These are phyloP conservation scores for Vickermania ingenoplastis DNA, from an alignment of 208 protist species.

Conservation along the genomic window DNA sequence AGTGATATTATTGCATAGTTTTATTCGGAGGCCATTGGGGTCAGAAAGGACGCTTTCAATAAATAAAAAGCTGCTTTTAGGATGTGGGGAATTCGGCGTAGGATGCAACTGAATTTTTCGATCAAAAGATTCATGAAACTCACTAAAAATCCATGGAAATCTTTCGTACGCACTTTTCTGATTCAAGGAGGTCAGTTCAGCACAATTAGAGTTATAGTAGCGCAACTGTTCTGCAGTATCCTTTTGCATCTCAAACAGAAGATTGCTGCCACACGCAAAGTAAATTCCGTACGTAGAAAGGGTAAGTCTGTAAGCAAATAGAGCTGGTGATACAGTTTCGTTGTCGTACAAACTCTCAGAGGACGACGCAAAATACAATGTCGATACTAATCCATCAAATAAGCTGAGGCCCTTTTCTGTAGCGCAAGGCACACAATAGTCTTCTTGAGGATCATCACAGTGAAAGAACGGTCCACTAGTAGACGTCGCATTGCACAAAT, in stretches of 20 bases:
- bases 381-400: conserved; percentile 17
- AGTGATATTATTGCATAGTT: conserved; percentile 3
- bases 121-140: conserved; percentile 5
- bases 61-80: conserved; percentile 10
- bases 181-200: background rate
- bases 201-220: background rate
- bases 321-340: conserved; percentile 9
- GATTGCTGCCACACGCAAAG: background rate
- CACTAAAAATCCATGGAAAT: conserved; percentile 16
- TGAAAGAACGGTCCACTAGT: conserved; percentile 26
- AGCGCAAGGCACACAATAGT: conserved; percentile 30
- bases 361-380: conserved; percentile 14
- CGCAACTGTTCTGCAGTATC: background rate
- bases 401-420: conserved; percentile 10
- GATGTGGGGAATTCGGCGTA: conserved; percentile 7
- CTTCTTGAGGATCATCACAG: conserved; percentile 13
- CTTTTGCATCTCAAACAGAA: background rate
- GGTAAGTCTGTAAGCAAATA: conserved; percentile 19
- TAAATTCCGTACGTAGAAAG: background rate
- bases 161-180: background rate
- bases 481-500: conserved; percentile 22
- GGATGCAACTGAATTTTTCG: conserved; percentile 18
- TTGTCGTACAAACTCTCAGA: conserved; percentile 10
- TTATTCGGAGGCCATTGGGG: conserved; percentile 7
- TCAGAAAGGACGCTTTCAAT: conserved; percentile 10